These are phyloP conservation scores for Eutrema yunnanense DNA, from an alignment of 345 rosid species.

Conservation along the genomic window DNA sequence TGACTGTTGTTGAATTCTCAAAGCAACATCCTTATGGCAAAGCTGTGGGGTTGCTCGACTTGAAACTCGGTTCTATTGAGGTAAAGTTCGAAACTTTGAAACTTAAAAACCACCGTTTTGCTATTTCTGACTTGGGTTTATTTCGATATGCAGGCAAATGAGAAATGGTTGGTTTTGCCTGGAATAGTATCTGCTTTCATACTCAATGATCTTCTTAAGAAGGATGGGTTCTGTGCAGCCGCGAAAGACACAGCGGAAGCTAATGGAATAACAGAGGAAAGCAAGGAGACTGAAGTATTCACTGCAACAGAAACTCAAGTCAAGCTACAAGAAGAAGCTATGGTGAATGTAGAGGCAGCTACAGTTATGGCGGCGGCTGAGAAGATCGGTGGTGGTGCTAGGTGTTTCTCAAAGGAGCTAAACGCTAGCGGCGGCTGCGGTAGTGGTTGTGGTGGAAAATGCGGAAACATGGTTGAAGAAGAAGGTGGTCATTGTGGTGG, in stretches of 20 bases:
- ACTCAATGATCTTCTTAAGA: conserved; percentile 42
- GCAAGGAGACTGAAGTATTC: neutral
- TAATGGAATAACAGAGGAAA: conserved; percentile 18
- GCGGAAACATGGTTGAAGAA: conserved; percentile 20
- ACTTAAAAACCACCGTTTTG: neutral
- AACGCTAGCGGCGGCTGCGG: conserved; percentile 21
- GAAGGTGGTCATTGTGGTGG: conserved; percentile 24
- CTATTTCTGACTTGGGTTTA: neutral
- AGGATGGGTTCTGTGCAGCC: conserved; percentile 36
- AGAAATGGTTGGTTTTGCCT: conserved; percentile 56
- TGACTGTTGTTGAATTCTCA: conserved; percentile 83
- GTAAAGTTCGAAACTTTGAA: conserved; percentile 30
- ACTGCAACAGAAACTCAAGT: neutral
- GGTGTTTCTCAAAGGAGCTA: conserved; percentile 16
- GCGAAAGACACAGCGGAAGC: conserved; percentile 22
- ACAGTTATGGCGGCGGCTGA: neutral
- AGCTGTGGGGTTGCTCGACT: conserved; percentile 74
- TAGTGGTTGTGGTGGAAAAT: conserved; percentile 12
- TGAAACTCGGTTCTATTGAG: conserved; percentile 52
- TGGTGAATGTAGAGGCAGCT: conserved; percentile 11
- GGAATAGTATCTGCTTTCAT: conserved; percentile 58
- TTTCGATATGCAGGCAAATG: conserved; percentile 53
- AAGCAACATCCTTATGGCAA: conserved; percentile 71
- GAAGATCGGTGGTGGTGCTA: conserved; percentile 32
- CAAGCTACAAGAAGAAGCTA: conserved; percentile 23